These are phyloP conservation scores for Chalaropsis ovoidea DNA, from an alignment of 2,329 filamentous ascomycete genomes.

Conservation along the genomic window DNA sequence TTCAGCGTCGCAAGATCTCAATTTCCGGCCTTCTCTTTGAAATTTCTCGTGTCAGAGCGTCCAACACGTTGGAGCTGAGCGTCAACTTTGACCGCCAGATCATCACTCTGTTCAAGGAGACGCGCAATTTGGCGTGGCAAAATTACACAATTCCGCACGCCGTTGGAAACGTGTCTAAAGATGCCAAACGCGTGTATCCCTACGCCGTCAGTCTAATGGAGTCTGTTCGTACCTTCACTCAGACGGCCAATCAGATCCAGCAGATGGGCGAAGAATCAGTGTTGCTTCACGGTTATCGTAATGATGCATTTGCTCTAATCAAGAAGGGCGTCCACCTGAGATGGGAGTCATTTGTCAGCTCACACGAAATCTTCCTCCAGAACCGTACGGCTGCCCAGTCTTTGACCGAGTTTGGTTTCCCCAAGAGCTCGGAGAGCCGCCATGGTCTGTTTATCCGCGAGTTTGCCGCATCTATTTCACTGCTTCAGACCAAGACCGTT, in stretches of 20 bases:
- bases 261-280: constrained; percentile 82
- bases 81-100: constrained; percentile 98
- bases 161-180: constrained; percentile 91
- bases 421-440: constrained; percentile 66
- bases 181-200: constrained; percentile 96
- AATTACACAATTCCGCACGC: constrained; percentile 89
- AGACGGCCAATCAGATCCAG: constrained; percentile 74
- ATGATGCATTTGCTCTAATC: constrained; percentile 75
- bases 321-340: constrained; percentile 78
- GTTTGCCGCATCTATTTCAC: constrained; percentile 75
- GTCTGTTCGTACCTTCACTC: constrained; percentile 84
- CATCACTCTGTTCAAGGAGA: constrained; percentile 97
- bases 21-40: constrained; percentile 89
- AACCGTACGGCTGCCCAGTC: constrained; percentile 40
- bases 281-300: constrained; percentile 80
- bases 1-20: constrained; percentile 75
- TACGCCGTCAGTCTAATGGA: constrained; percentile 98
- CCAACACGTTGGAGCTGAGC: constrained; percentile 71
- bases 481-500: constrained; percentile 78
- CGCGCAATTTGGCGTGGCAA: constrained; percentile 88
- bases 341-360: constrained; percentile 97
- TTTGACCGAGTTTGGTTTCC: constrained; percentile 36
- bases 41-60: constrained; percentile 78
- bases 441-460: constrained; percentile 95
- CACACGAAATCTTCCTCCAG: constrained; percentile 73